Base-by-base conservation (phyloP, 805 yeast genomes). In the Spencermartinsiella europaea region DNA sequence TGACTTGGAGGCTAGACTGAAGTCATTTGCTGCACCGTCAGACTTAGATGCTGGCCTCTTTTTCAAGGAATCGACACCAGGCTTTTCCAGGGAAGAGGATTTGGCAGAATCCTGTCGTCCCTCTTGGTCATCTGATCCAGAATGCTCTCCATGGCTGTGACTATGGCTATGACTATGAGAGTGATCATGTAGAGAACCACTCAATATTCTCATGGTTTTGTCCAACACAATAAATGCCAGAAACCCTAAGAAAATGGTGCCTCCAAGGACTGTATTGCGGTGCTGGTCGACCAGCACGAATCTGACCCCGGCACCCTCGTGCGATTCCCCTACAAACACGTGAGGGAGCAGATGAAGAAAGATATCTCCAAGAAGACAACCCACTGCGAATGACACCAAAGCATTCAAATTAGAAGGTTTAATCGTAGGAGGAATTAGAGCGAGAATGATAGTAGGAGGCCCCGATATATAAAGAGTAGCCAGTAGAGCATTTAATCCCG, bases 351-450 rank as follows among this genome's bases (percentile, higher is more conserved):
- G 59, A 62, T 85, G 93, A 38, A 84, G 61, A 51, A 85, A 81
- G 1, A 83, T 79, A 59, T 84, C 91, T 38, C 91, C 91, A 31
- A 85, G 64, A 34, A 85, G 66, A 1, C 90, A 85, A 38, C 93
- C 93, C 40, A 80, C 74, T 12, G 91, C 90, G 66, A 85, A 83
- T 38, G 86, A 71, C 1, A 83, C 85, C 46, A 84, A 62, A 21
- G 76, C 59, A 7, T 79, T 69, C 33, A 82, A 64, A 27, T 71
- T 65, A 2, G 75, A 63, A 0, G 81, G 78, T 40, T 74, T 66
- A 40, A 81, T 77, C 22, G 72, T 62, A 0, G 81, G 72, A 4
- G 88, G 87, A 28, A 81, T 72, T 53, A 76, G 60, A 0, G 76
- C 75, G 19, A 82, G 63, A 15, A 80, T 62, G 34, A 80, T 56